A percentile compares a stretch with the other conserved stretches of the same genome.
These are phyloP conservation scores for Sistotremastrum niveocremeum DNA, from an alignment of 768 basidiomycete genomes.

Conservation along the genomic window DNA sequence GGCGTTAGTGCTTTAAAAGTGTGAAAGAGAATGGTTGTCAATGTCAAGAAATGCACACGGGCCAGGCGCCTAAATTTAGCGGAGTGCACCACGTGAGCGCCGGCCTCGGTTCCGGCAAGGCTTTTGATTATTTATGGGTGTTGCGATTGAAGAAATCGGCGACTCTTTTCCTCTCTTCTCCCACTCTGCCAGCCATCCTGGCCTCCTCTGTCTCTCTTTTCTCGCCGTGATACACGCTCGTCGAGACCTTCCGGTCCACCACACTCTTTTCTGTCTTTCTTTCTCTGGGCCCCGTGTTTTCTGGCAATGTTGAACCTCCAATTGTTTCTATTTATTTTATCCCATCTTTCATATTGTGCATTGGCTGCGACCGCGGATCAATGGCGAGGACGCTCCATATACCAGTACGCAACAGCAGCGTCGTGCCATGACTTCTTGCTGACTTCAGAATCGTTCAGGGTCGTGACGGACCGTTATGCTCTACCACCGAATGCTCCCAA, in stretches of 20 bases:
- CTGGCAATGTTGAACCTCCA: no score
- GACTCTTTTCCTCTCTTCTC: background rate
- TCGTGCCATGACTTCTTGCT: background rate
- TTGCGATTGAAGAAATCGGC: background rate
- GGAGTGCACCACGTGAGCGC: no score
- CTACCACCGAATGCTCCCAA: constrained; percentile 40
- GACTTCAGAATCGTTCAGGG: constrained; percentile 19
- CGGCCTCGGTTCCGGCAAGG: no score
- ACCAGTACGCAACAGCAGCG: constrained; percentile 38
- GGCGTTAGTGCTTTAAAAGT: no score
- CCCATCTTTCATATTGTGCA: constrained; percentile 15
- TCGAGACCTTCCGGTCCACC: constrained; percentile 6
- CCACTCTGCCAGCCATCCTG: background rate
- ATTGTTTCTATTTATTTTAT: no score
- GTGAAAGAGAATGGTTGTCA: no score
- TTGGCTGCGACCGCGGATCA: constrained; percentile 54
- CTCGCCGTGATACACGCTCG: background rate
- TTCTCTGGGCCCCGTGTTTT: constrained; percentile 8
- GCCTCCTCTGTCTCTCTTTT: background rate
- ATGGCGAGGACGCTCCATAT: constrained; percentile 68
- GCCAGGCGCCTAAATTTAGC: no score
- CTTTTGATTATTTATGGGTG: no score
- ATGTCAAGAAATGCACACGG: no score
- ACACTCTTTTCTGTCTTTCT: constrained; percentile 14
- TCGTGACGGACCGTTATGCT: constrained; percentile 69